Evolutionary conservation across 2,329 filamentous ascomycete genomes (phyloP).

Genomic region (Hypoxylon sp.): DNA sequence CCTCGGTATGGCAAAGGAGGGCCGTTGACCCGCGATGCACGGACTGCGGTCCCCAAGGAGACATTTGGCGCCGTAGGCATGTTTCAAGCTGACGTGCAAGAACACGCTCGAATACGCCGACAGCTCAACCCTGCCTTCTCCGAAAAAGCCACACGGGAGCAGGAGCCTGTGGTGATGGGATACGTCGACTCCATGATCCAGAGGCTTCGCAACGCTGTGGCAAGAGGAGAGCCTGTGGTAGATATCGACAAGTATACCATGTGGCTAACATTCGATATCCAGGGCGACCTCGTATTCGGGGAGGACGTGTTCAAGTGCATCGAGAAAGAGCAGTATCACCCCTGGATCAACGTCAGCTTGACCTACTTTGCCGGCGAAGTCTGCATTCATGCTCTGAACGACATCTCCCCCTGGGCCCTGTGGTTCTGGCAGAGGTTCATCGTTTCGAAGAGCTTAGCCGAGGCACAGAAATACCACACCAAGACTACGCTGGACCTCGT

Average conservation of each 20-base stretch:
- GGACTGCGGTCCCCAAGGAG: slow-evolving; percentile 26
- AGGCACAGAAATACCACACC: slow-evolving; percentile 23
- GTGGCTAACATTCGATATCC: slow-evolving; percentile 44
- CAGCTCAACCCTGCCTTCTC: slow-evolving; percentile 43
- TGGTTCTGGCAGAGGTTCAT: slow-evolving; percentile 39
- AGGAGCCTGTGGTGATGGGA: slow-evolving; percentile 50
- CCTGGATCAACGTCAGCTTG: slow-evolving; percentile 35
- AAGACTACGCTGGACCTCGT: slow-evolving; percentile 33
- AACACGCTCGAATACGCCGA: slow-evolving; percentile 41
- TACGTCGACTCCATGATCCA: slow-evolving; percentile 58
- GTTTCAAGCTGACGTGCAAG: slow-evolving; percentile 47
- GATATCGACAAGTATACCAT: slow-evolving; percentile 40
- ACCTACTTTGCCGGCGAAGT: slow-evolving; percentile 33
- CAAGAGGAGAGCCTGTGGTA: slow-evolving; percentile 25
- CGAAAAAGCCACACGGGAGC: slow-evolving; percentile 40
- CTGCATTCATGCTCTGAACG: slow-evolving; percentile 37
- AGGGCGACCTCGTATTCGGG: slow-evolving; percentile 43
- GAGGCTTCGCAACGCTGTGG: slow-evolving; percentile 48
- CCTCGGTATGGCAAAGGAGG: slow-evolving; percentile 46
- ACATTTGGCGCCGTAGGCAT: slow-evolving; percentile 35
- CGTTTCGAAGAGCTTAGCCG: slow-evolving; percentile 22
- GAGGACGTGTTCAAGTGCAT: slow-evolving; percentile 41
- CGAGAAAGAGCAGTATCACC: slow-evolving; percentile 38
- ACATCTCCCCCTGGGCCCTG: slow-evolving; percentile 36
- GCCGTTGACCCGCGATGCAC: slow-evolving; percentile 35